phyloP scores from a whole-genome alignment of 2,329 filamentous ascomycete genomes.

The Bipolaris bicolor region DNA sequence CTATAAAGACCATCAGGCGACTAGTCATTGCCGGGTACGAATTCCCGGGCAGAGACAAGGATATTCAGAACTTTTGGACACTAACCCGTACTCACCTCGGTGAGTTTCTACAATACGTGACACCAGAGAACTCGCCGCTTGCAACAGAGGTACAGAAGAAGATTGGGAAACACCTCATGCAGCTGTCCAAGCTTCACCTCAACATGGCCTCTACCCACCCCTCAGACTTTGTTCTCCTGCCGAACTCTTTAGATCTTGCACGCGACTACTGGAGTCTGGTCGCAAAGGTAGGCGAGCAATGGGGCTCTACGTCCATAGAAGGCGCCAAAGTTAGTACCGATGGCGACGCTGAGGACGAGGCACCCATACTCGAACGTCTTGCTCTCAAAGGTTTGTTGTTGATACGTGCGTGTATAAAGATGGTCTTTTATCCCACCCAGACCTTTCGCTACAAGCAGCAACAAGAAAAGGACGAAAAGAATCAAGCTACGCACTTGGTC shows the following conservation, averaged over 20 bases:
- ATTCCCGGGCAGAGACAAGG: slow-evolving; percentile 76
- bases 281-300: slow-evolving; percentile 75
- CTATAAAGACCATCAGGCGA: slow-evolving; percentile 80
- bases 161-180: slow-evolving; percentile 84
- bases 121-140: slow-evolving; percentile 62
- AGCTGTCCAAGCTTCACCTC: slow-evolving; percentile 89
- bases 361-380: slow-evolving; percentile 74
- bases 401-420: slow-evolving; percentile 80
- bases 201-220: slow-evolving; percentile 82
- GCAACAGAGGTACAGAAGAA: slow-evolving; percentile 59
- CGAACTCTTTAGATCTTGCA: slow-evolving; percentile 77
- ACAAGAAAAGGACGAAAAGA: slow-evolving; percentile 77
- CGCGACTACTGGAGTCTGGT: slow-evolving; percentile 86
- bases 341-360: slow-evolving; percentile 55
- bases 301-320: slow-evolving; percentile 59
- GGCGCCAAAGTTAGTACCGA: slow-evolving; percentile 53
- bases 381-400: slow-evolving; percentile 83
- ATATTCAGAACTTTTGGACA: slow-evolving; percentile 80
- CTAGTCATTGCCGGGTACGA: slow-evolving; percentile 84
- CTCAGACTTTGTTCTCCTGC: slow-evolving; percentile 80
- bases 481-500: slow-evolving; percentile 70
- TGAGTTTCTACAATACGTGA: slow-evolving; percentile 71
- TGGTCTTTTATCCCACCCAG: slow-evolving; percentile 79
- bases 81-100: slow-evolving; percentile 76
- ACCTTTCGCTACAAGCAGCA: slow-evolving; percentile 83